Base-by-base conservation (phyloP, 106 monocot species). In the Xerophyta viscosa region DNA sequence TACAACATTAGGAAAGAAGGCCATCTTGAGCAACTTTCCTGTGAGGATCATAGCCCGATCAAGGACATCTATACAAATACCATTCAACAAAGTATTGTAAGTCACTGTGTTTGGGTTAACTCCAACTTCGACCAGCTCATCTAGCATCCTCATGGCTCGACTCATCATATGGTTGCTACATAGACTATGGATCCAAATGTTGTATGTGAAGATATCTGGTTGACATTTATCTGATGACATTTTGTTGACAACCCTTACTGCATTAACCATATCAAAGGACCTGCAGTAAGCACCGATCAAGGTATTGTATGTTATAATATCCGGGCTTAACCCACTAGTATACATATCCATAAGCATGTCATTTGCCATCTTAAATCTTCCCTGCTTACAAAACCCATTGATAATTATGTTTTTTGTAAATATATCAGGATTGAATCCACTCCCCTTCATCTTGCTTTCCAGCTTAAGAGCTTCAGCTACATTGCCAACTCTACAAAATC, bases 341-440 rank as follows among this genome's bases (percentile, higher is more conserved):
- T 72, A 58, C 69, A 83, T 84, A 29, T 67, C 50, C 56, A 46
- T 58, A 27, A 67, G 66, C 24, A 66, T 66, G 14, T 44, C 41
- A 46, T 54, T 63, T 24, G 83, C 83, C 24, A 33, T 39, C 50
- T 64, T 59, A 41, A 83, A 70, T 17, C 33, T 56, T 37, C 78
- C 67, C 47, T 74, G 50, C 26, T 23, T 63, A 43, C 84, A 94
- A 5, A 78, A 62, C 4, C 93, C 83, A 56, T 81, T 58, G 27
- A 94, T 94, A 36, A 94, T 45, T 57, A 94, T 94, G 55, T 94
- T 94, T n/a, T 41, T 62, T n/a, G 93, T 94, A 61, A 77, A 88
- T 51, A 81, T 77, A 53, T 88, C 88, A 18, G 94, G 94, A 54
- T 42, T 20, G 24, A 88, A 78, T 37, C 81, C 88, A 61, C 61